Evolutionary conservation across 1,139 yeast genomes (phyloP).

Genomic region (Lodderomyces metapsilosis): DNA sequence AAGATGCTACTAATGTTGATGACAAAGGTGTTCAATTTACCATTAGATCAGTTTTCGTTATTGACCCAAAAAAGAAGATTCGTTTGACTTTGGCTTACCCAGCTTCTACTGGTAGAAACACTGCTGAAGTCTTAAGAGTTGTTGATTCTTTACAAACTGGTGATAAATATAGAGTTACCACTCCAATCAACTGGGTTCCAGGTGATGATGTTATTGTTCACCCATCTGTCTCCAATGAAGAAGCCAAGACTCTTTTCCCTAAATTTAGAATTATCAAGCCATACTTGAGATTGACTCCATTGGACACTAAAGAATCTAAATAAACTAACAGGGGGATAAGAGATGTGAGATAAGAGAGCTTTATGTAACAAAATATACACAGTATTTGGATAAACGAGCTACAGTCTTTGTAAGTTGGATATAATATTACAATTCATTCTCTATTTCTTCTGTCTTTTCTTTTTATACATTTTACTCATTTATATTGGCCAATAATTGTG

Average conservation of each 20-base stretch:
- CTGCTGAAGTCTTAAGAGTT: conserved; percentile 82
- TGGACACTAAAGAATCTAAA: conserved; percentile 17
- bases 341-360: too few relatives aligned
- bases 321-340: background rate
- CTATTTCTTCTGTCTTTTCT: too few relatives aligned
- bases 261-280: conserved; percentile 77
- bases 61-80: conserved; percentile 75
- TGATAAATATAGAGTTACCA: conserved; percentile 69
- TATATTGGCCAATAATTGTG: conserved; percentile 76
- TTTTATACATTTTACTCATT: conserved; percentile 28
- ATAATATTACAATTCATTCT: too few relatives aligned
- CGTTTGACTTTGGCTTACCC: conserved; percentile 77
- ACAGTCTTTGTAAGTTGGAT: too few relatives aligned
- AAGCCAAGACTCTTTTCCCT: conserved; percentile 72
- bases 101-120: conserved; percentile 84
- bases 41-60: conserved; percentile 78
- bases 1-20: conserved; percentile 76
- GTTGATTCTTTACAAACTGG: conserved; percentile 77
- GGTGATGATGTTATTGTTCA: conserved; percentile 87
- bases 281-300: conserved; percentile 52
- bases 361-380: too few relatives aligned
- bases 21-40: conserved; percentile 72
- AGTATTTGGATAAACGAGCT: too few relatives aligned
- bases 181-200: conserved; percentile 83
- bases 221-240: conserved; percentile 67